Evolutionary conservation across 345 rosid genomes (phyloP).

Genomic region (Lenwebbia sp.): DNA sequence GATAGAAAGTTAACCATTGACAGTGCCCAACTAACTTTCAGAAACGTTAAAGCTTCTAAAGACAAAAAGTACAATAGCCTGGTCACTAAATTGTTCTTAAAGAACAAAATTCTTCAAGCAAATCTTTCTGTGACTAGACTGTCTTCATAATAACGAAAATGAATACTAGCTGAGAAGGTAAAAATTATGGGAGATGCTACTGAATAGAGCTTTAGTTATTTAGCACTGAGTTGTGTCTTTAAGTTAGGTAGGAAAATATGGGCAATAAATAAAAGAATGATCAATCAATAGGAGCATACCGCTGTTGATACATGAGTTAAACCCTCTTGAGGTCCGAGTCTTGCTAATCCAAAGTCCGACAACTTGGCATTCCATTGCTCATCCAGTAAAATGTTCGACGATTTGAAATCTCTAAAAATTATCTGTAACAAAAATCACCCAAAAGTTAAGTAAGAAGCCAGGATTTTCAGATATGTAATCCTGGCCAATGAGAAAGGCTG

Average conservation of each 20-base stretch:
- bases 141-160: not conserved
- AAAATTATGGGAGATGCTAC: not conserved
- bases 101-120: not conserved
- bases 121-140: not conserved
- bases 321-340: constrained; percentile 88
- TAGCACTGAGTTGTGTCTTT: not conserved
- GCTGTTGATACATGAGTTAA: constrained; percentile 88
- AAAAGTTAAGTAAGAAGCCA: not conserved
- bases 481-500: not conserved
- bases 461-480: not conserved
- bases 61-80: not conserved
- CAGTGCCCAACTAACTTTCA: not conserved
- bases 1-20: not conserved
- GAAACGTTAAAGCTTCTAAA: not conserved
- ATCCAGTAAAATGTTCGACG: constrained; percentile 80
- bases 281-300: constrained; percentile 26
- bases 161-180: not conserved
- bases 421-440: constrained; percentile 27
- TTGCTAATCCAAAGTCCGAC: constrained; percentile 92
- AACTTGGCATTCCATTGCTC: constrained; percentile 93
- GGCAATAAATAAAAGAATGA: not conserved
- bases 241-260: not conserved
- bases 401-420: constrained; percentile 82
- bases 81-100: not conserved
- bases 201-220: not conserved